These are phyloP conservation scores for Simplicillium aogashimaense DNA, from an alignment of 2,329 filamentous ascomycete genomes.

Conservation along the genomic window DNA sequence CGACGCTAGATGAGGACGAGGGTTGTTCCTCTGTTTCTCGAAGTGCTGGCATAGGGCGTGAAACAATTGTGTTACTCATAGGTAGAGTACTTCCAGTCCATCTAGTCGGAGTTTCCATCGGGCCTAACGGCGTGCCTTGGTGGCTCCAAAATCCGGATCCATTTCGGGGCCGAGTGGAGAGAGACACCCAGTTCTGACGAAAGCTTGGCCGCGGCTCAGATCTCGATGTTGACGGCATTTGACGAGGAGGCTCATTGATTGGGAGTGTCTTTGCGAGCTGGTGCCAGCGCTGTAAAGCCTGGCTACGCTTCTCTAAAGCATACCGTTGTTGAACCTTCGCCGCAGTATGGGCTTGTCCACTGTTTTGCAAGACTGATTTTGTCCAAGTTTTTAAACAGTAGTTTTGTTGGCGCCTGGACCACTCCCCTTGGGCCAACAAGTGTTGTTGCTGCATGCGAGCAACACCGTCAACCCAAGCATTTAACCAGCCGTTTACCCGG, in stretches of 20 bases:
- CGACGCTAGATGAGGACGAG: slow-evolving; percentile 5
- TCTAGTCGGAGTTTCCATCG: slow-evolving; percentile 33
- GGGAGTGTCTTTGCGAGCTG: slow-evolving; percentile 6
- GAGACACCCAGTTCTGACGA: slow-evolving; percentile 15
- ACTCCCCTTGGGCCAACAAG: slow-evolving; percentile 18
- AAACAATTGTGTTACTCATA: slow-evolving; percentile 17
- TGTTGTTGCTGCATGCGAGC: slow-evolving; percentile 10
- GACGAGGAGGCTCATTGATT: not conserved
- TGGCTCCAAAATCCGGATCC: not conserved
- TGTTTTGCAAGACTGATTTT: slow-evolving; percentile 23
- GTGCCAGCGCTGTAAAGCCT: slow-evolving; percentile 21
- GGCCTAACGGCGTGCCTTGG: slow-evolving; percentile 11
- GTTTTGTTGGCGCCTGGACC: slow-evolving; percentile 19
- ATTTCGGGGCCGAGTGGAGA: slow-evolving; percentile 11
- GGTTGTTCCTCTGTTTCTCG: slow-evolving; percentile 19
- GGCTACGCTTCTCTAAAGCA: slow-evolving; percentile 19
- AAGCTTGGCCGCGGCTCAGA: slow-evolving; percentile 6
- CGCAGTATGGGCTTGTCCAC: slow-evolving; percentile 27
- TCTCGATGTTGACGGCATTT: not conserved
- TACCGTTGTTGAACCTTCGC: slow-evolving; percentile 20
- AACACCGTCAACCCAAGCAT: not conserved
- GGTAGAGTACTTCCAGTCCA: slow-evolving; percentile 31
- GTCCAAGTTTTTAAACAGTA: slow-evolving; percentile 25
- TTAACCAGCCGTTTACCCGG: not conserved
- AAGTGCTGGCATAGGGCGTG: slow-evolving; percentile 19